Evolutionary conservation across 768 basidiomycete species (phyloP).

Genomic region (Kwoniella sp.): DNA sequence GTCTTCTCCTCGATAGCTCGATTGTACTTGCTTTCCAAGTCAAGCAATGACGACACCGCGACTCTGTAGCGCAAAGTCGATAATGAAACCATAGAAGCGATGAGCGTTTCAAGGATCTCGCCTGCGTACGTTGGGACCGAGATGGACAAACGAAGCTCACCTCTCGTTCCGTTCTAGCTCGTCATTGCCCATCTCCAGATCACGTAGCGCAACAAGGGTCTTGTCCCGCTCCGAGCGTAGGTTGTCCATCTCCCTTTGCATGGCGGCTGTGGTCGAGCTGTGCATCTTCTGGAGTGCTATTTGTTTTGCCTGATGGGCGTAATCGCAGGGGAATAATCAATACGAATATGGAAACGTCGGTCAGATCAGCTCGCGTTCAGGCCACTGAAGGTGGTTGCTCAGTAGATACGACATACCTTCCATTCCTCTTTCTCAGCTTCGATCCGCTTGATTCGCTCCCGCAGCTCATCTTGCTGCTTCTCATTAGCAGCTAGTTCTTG

Average conservation of each 20-base stretch:
- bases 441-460: conserved; percentile 42
- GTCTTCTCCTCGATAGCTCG: conserved; percentile 95
- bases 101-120: no score
- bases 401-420: conserved; percentile 32
- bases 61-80: conserved; percentile 39
- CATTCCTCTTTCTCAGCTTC: conserved; percentile 50
- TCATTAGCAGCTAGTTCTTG: conserved; percentile 50
- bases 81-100: no score
- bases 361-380: background rate
- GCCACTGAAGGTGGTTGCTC: background rate
- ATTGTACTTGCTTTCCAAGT: conserved; percentile 82
- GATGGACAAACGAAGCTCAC: conserved; percentile 37
- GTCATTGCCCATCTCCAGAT: conserved; percentile 62
- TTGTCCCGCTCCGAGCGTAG: conserved; percentile 54
- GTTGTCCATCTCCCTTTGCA: conserved; percentile 96
- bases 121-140: no score
- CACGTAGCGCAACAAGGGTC: conserved; percentile 50
- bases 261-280: conserved; percentile 83
- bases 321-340: no score
- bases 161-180: conserved; percentile 94
- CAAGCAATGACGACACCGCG: conserved; percentile 56
- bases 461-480: conserved; percentile 45
- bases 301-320: conserved; percentile 58
- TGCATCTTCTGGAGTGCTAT: conserved; percentile 60
- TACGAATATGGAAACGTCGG: no score